Percentiles rank a stretch among this genome's conserved stretches.
These are phyloP conservation scores for Geotrichum europaeum DNA, from an alignment of 1,139 yeast species.

Conservation along the genomic window DNA sequence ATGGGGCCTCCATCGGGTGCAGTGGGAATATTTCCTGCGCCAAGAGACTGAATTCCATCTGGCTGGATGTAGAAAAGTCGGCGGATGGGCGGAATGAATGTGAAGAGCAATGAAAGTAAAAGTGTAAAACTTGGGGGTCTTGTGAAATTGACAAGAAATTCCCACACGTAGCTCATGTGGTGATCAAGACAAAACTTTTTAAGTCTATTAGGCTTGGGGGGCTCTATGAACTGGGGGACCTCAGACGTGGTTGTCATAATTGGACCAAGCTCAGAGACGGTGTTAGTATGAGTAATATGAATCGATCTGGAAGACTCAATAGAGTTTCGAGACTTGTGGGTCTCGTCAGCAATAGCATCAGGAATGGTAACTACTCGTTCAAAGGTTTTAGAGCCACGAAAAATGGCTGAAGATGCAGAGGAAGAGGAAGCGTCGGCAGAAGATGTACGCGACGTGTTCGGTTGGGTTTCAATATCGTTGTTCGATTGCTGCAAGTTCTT, in stretches of 20 bases:
- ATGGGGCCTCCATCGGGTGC: slow-evolving; percentile 88
- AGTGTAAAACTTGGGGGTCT: slow-evolving; percentile 71
- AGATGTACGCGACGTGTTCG: neutral
- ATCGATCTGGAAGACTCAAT: neutral
- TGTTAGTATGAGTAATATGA: neutral
- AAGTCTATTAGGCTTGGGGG: neutral
- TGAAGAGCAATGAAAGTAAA: slow-evolving; percentile 52
- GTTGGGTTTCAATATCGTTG: neutral
- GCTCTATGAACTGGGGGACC: neutral
- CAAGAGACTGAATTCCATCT: slow-evolving; percentile 33
- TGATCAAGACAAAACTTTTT: slow-evolving; percentile 10
- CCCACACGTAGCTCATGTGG: slow-evolving; percentile 28
- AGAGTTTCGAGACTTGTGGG: neutral
- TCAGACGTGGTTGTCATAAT: slow-evolving; percentile 3
- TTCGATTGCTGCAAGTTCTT: neutral
- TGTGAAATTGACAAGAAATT: slow-evolving; percentile 50
- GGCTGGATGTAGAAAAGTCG: slow-evolving; percentile 49
- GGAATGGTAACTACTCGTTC: neutral
- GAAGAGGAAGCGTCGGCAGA: neutral
- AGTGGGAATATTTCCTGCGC: slow-evolving; percentile 41
- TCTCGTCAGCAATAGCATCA: neutral
- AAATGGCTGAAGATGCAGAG: neutral
- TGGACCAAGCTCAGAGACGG: neutral
- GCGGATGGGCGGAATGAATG: slow-evolving; percentile 83
- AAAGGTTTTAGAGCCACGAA: neutral